A percentile compares a stretch with the other conserved stretches of the same genome.
phyloP scores from a whole-genome alignment of 176 grass and related monocot genomes.

The Tillandsia fasciculata region DNA sequence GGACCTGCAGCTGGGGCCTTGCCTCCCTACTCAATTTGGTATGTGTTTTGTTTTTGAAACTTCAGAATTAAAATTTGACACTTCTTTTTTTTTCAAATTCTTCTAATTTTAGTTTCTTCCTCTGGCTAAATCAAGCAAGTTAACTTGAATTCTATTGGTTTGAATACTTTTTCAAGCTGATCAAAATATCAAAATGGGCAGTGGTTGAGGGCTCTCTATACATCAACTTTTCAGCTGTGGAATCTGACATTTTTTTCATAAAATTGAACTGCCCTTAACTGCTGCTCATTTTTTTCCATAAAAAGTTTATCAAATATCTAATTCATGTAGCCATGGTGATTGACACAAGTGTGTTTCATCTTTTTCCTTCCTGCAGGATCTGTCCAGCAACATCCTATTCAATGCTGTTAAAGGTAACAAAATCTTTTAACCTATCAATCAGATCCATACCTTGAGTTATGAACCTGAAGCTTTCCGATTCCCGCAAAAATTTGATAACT shows the following conservation, averaged over 20 bases:
- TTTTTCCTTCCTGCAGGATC: constrained; percentile 48
- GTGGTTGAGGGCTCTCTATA: no score
- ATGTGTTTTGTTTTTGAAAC: not conserved
- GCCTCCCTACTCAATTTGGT: constrained; percentile 83
- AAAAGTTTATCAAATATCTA: not conserved
- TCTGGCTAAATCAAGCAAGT: no score
- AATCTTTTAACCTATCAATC: not conserved
- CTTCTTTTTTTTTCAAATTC: not conserved
- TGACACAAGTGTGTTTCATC: constrained; percentile 32
- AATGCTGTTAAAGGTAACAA: constrained; percentile 72
- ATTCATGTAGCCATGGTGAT: constrained; percentile 11
- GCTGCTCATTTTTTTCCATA: no score
- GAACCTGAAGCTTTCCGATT: not conserved
- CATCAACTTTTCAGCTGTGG: no score
- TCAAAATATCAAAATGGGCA: no score
- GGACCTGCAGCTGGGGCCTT: constrained; percentile 78
- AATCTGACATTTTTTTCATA: no score
- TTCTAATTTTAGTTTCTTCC: no score
- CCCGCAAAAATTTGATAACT: not conserved
- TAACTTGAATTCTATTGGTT: no score
- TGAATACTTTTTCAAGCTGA: no score
- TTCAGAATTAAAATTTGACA: not conserved
- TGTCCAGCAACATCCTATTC: constrained; percentile 64
- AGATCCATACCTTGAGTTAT: not conserved
- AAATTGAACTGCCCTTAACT: no score